Conservation (phyloP, 208 protist species). For the Crithidia acanthocephali region DNA sequence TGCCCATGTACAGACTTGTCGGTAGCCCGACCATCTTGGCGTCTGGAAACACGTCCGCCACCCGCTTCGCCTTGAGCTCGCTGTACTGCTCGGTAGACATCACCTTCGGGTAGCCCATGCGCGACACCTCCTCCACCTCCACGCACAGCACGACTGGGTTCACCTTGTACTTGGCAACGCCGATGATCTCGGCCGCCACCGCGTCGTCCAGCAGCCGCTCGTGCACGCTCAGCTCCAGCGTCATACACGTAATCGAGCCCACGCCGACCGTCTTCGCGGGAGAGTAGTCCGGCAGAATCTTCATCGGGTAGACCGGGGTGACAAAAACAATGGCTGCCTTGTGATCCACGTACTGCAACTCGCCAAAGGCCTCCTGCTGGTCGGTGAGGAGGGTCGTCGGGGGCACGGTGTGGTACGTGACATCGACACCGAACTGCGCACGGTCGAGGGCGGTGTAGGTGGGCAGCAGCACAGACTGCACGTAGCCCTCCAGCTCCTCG, state of each 20-base stretch:
- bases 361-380: slow-evolving; percentile 80
- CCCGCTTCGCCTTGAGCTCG: slow-evolving; percentile 76
- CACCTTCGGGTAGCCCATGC: slow-evolving; percentile 86
- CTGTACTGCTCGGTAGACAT: slow-evolving; percentile 91
- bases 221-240: slow-evolving; percentile 79
- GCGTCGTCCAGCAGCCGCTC: slow-evolving; percentile 83
- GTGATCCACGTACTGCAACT: slow-evolving; percentile 84
- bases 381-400: slow-evolving; percentile 56
- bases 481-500: slow-evolving; percentile 80
- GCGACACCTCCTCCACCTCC: slow-evolving; percentile 86
- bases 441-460: slow-evolving; percentile 52
- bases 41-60: slow-evolving; percentile 78
- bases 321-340: slow-evolving; percentile 81
- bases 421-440: slow-evolving; percentile 73
- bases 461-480: slow-evolving; percentile 69
- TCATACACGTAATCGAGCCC: slow-evolving; percentile 91
- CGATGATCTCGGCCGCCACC: slow-evolving; percentile 72
- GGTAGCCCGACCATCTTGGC: slow-evolving; percentile 72
- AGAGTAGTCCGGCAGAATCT: slow-evolving; percentile 82
- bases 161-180: slow-evolving; percentile 83
- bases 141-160: slow-evolving; percentile 77
- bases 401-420: slow-evolving; percentile 61
- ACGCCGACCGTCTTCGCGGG: slow-evolving; percentile 88
- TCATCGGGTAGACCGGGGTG: slow-evolving; percentile 84
- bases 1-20: slow-evolving; percentile 65